Base-by-base conservation (phyloP, 495 filamentous ascomycete genomes). In the Xylaria curta region DNA sequence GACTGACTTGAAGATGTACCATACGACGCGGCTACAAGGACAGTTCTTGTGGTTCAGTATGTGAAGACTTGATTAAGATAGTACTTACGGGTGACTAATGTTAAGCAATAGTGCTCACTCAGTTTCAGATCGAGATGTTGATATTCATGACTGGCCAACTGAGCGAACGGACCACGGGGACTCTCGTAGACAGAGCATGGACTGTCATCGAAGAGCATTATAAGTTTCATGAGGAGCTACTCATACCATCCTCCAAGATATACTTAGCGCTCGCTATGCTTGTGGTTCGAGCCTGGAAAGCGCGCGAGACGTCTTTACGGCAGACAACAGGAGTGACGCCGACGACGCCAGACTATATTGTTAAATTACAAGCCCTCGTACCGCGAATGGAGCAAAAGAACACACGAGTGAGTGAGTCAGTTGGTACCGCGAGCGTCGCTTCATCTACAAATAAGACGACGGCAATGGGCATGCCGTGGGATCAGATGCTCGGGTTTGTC, bases 121-220 rank as follows among this genome's bases (percentile, higher is more conserved):
- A 88, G 70, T 86, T 88, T 68, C 87, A 87, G 66, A 70, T 86
- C 36, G 86, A 87, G 71, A 76, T 86, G 19, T 87, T 88, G 69
- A 80, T 86, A 61, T 89, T 85, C 75, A 77, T 88, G 69, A 75
- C 85, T 1, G 85, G 82, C 42, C 86, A 89, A 68, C 81, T 90
- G 26, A 82, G 82, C 46, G 76, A 80, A 51, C 85, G 86, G 28
- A 85, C 81, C 1, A 81, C 82, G 36, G 88, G 87, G 40, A 72
- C 72, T 4, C 76, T 88, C 33, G 85, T 86, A 42, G 87, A 89
- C 56, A 81, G 87, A 31, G 86, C 85, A 15, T 89, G 88, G 88
- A 69, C 67, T 13, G 78, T 82, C 51, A 74, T 87, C 24, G 76
- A 79, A 13, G 60, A 75, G 13, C 74, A 82, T 21, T 89, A 84